Conservation (phyloP, 352 stramenopile genomes). For the Phytophthora ohioensis region DNA sequence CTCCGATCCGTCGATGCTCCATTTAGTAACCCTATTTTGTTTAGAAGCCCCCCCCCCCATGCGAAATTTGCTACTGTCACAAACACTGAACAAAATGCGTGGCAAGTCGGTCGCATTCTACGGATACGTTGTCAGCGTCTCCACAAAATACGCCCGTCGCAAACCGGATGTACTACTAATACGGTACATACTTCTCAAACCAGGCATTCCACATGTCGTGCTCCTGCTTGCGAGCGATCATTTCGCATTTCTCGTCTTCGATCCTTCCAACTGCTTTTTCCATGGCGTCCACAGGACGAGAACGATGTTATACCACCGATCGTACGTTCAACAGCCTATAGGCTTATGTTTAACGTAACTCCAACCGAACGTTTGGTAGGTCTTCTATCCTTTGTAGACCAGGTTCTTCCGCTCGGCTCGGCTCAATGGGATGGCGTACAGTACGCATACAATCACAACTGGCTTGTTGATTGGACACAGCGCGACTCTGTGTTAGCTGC, state of each 20-base stretch:
- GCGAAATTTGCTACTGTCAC: neutral
- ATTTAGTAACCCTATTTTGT: too few relatives aligned
- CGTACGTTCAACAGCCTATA: neutral
- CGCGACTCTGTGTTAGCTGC: neutral
- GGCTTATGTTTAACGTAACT: neutral
- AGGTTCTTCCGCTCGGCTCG: neutral
- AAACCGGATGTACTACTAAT: neutral
- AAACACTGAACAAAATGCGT: neutral
- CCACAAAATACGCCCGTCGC: too few relatives aligned
- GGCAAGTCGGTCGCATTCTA: neutral
- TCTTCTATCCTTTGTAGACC: neutral
- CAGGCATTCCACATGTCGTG: neutral
- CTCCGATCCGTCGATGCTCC: too few relatives aligned
- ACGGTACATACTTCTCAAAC: neutral
- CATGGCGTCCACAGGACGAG: neutral
- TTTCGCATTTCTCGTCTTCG: too few relatives aligned
- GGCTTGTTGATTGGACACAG: neutral
- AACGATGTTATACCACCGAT: neutral
- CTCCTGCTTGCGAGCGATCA: too few relatives aligned
- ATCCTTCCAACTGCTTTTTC: too few relatives aligned
- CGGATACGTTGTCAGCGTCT: neutral
- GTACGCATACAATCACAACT: neutral
- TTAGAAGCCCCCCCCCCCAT: neutral
- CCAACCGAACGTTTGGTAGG: neutral
- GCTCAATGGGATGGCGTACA: constrained; percentile 4